Percentiles rank a stretch among this genome's conserved stretches.
Conservation (phyloP, 345 rosid genomes). For the Erodium maritimum region DNA sequence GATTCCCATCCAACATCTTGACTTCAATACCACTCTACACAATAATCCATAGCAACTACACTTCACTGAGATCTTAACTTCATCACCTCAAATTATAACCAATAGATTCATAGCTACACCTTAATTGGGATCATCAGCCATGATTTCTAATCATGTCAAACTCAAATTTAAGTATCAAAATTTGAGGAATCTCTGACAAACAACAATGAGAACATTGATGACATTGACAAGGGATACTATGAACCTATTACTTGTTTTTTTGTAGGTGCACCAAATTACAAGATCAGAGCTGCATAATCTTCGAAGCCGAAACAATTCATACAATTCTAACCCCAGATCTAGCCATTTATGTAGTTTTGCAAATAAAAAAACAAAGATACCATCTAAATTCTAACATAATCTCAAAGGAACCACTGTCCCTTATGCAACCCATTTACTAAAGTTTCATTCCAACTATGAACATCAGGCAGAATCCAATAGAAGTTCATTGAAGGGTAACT, state of each 20-base stretch:
- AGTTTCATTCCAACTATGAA: background rate
- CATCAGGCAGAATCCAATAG: background rate
- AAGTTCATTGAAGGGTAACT: background rate
- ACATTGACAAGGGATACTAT: background rate
- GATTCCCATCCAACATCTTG: no score
- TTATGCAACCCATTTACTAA: no score
- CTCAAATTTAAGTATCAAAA: background rate
- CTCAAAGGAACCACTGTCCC: no score
- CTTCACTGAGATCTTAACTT: no score
- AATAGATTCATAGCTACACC: no score
- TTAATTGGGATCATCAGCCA: no score
- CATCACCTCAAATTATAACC: no score
- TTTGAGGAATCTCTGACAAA: background rate
- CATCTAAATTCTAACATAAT: no score
- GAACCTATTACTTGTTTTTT: background rate
- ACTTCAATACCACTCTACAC: no score
- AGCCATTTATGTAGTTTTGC: background rate
- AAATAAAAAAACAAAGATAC: no score
- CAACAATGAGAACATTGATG: background rate
- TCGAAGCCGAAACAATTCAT: background rate
- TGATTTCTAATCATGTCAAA: background rate
- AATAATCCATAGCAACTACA: no score
- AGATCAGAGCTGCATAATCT: background rate
- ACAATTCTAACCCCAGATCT: background rate
- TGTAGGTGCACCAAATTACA: background rate